Evolutionary conservation across 2,329 filamentous ascomycete species (phyloP), one percentile per base, ranked within the genome.

Genomic region (Pseudocercospora fuligena): DNA sequence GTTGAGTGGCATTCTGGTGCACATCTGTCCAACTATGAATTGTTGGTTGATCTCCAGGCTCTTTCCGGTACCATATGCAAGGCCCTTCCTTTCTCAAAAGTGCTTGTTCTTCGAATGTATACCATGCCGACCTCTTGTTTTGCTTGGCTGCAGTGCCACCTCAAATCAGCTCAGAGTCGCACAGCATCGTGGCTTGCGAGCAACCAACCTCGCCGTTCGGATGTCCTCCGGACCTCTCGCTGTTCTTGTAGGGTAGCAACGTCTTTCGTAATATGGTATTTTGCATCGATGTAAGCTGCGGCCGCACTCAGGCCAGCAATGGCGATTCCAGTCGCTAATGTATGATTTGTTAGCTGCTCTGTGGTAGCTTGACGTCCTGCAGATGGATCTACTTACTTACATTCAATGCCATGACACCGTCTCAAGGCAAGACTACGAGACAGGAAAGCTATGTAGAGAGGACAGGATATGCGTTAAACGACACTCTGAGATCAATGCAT

Each of bases 231-330:
- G 36, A 68, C 51, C 47, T 51, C 36, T 16, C 56, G 60, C 25
- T 64, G 47, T 31, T 72, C 70, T 29, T 63, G 66, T 9, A 71
- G 66, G 27, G 33, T 61, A 8, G 59, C 64, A n/a, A 95, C 73
- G 78, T 97, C 93, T 76, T 92, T 89, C 76, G 83, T 88, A 49
- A 94, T 73, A 6, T 87, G 85, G 65, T 84, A 85, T 76, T 87
- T 89, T 40, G 91, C 93, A 75, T 95, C 92, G 71, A 94, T 78
- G 78, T 96, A 97, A 29, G 91, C 90, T n/a, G 90, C 81, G 3
- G 86, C 85, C 6, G 91, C 90, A 33, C 85, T 84, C 43, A 85
- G 84, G 53, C 87, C 85, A 16, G 89, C 75, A 6, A 72, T 36
- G n/a, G 72, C 70, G 57, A 63, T 61, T 49, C 62, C 66, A 12